Conservation (phyloP, 2,329 filamentous ascomycete species). For the Paecilomyces niveus region DNA sequence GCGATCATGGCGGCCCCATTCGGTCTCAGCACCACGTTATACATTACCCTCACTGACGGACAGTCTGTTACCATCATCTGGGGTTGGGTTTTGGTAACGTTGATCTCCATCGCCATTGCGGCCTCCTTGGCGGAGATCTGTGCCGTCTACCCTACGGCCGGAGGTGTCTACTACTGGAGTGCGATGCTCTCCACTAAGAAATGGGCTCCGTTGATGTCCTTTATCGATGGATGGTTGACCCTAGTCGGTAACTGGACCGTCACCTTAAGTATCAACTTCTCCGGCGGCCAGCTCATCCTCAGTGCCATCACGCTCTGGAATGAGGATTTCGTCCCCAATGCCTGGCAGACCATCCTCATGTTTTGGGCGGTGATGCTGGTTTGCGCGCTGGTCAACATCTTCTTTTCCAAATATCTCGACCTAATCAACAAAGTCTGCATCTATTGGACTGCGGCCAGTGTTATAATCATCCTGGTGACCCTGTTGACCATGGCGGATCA, state of each 20-base stretch:
- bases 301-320: conserved; percentile 63
- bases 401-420: conserved; percentile 56
- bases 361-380: conserved; percentile 66
- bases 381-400: conserved; percentile 59
- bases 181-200: conserved; percentile 60
- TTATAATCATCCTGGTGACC: conserved; percentile 60
- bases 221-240: conserved; percentile 65
- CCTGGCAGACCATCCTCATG: conserved; percentile 63
- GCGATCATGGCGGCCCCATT: conserved; percentile 69
- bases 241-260: conserved; percentile 69
- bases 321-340: conserved; percentile 60
- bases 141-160: conserved; percentile 61
- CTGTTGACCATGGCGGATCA: conserved; percentile 55
- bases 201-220: conserved; percentile 61
- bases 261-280: conserved; percentile 62
- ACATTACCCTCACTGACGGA: conserved; percentile 61
- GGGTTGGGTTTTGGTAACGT: conserved; percentile 61
- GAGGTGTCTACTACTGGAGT: conserved; percentile 65
- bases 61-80: conserved; percentile 63
- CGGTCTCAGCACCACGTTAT: conserved; percentile 61
- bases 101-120: conserved; percentile 58
- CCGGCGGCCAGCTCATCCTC: conserved; percentile 62
- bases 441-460: conserved; percentile 61
- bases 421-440: conserved; percentile 67
- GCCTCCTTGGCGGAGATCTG: conserved; percentile 63